A percentile compares a stretch with the other conserved stretches of the same genome.
Evolutionary conservation across 2,329 filamentous ascomycete species (phyloP).

Genomic region (Botryosphaeria agaves): DNA sequence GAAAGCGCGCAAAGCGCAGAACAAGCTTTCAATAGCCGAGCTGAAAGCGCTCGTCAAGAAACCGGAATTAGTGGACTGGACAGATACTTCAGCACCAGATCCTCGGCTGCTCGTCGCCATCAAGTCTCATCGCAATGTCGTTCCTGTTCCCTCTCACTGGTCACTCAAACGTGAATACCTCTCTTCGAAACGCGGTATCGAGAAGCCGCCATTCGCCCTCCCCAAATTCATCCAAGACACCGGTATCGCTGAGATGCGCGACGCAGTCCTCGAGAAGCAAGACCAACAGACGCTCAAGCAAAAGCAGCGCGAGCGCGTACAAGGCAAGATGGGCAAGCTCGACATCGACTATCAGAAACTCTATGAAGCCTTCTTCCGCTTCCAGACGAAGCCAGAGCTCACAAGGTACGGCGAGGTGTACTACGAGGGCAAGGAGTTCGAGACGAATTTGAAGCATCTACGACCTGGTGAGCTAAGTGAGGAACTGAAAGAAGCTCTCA

Average conservation of each 20-base stretch:
- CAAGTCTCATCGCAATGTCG: conserved; percentile 87
- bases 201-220: conserved; percentile 82
- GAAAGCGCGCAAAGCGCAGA: conserved; percentile 83
- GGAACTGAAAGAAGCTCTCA: conserved; percentile 77
- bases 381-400: conserved; percentile 87
- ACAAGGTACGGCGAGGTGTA: conserved; percentile 98
- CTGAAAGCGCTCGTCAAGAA: conserved; percentile 82
- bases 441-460: conserved; percentile 83
- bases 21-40: conserved; percentile 86
- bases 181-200: conserved; percentile 89
- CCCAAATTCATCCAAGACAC: conserved; percentile 97
- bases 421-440: conserved; percentile 96
- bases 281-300: conserved; percentile 83
- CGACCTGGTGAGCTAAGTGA: conserved; percentile 82
- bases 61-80: conserved; percentile 95
- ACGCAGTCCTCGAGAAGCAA: conserved; percentile 90
- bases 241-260: conserved; percentile 94
- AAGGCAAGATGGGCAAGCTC: conserved; percentile 89
- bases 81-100: conserved; percentile 81
- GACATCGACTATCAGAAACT: conserved; percentile 98
- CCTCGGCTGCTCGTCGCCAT: conserved; percentile 82
- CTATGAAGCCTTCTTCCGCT: conserved; percentile 95
- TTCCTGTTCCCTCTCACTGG: conserved; percentile 90
- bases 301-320: conserved; percentile 85
- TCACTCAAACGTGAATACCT: conserved; percentile 92